Evolutionary conservation across 2,329 filamentous ascomycete genomes (phyloP).

Genomic region (Colletotrichum salicis): DNA sequence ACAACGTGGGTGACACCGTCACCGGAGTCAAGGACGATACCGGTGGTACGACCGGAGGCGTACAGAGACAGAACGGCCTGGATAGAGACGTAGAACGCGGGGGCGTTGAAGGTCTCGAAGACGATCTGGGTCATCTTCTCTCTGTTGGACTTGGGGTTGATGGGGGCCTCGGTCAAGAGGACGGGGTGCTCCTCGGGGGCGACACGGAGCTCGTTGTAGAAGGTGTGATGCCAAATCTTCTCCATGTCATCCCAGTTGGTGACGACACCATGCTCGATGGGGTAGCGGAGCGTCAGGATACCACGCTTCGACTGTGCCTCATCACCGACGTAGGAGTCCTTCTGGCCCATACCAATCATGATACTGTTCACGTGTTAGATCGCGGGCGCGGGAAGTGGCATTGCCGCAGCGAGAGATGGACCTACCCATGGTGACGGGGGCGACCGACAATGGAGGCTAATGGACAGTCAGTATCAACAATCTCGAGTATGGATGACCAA

Average conservation of each 20-base stretch:
- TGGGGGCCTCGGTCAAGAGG: conserved; percentile 97
- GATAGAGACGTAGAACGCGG: conserved; percentile 99
- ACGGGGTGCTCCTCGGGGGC: conserved; percentile 99
- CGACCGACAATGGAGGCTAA: conserved; percentile 98
- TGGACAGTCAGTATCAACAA: conserved; percentile 47
- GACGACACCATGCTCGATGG: conserved; percentile 99
- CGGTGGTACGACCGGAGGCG: conserved; percentile 99
- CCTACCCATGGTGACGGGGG: conserved; percentile 99
- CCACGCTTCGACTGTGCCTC: conserved; percentile 99
- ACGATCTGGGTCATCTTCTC: conserved; percentile 99
- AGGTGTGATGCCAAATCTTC: conserved; percentile 99
- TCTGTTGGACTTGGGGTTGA: conserved; percentile 99
- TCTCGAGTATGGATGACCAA: neutral
- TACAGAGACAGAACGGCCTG: conserved; percentile 99
- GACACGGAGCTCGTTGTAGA: conserved; percentile 99
- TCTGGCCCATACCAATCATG: conserved; percentile 99
- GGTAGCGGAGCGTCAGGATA: conserved; percentile 99
- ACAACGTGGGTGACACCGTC: conserved; percentile 99
- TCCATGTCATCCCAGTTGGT: conserved; percentile 99
- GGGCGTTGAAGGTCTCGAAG: conserved; percentile 99
- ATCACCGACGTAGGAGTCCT: conserved; percentile 99
- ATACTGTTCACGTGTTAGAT: conserved; percentile 72
- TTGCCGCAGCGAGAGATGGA: conserved; percentile 41
- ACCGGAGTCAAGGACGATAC: conserved; percentile 99
- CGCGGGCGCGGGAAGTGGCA: conserved; percentile 30